A percentile compares a stretch with the other conserved stretches of the same genome.
These are phyloP conservation scores for Xylariaceae sp. DNA, from an alignment of 2,329 filamentous ascomycete species.

Conservation along the genomic window DNA sequence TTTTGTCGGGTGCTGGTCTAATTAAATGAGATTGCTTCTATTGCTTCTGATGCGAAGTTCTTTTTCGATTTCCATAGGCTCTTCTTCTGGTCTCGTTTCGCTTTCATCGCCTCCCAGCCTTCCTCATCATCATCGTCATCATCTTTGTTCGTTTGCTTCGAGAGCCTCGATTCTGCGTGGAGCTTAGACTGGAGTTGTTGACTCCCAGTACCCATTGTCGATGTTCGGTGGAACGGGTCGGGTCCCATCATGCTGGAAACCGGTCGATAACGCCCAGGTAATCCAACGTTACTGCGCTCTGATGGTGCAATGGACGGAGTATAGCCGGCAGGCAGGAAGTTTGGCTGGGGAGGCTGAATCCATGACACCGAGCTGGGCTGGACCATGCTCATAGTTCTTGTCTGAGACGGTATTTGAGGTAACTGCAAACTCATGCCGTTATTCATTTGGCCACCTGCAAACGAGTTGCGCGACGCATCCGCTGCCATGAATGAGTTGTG, in stretches of 20 bases:
- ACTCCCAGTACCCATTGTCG: conserved; percentile 42
- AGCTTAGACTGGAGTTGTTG: conserved; percentile 38
- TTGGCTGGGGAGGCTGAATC: conserved; percentile 50
- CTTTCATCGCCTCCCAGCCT: conserved; percentile 67
- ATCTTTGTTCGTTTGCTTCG: conserved; percentile 42
- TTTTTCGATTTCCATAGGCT: conserved; percentile 64
- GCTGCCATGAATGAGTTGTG: conserved; percentile 21
- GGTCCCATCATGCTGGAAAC: conserved; percentile 62
- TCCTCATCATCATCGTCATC: conserved; percentile 62
- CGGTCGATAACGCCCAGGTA: conserved; percentile 85
- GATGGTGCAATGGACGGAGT: conserved; percentile 90
- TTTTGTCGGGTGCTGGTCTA: no score
- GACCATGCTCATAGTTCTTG: conserved; percentile 79
- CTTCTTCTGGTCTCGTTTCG: conserved; percentile 64
- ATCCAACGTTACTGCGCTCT: conserved; percentile 88
- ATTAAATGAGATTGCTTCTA: background rate
- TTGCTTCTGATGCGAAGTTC: conserved; percentile 43
- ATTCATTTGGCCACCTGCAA: conserved; percentile 27
- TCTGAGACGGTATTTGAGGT: conserved; percentile 43
- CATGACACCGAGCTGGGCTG: conserved; percentile 62
- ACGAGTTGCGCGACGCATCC: conserved; percentile 27
- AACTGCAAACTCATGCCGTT: conserved; percentile 41
- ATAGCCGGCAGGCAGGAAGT: conserved; percentile 59
- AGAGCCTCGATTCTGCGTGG: conserved; percentile 36
- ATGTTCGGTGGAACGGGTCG: conserved; percentile 34